Conservation (phyloP, 495 filamentous ascomycete genomes). For the Bathelium albidoporum region DNA sequence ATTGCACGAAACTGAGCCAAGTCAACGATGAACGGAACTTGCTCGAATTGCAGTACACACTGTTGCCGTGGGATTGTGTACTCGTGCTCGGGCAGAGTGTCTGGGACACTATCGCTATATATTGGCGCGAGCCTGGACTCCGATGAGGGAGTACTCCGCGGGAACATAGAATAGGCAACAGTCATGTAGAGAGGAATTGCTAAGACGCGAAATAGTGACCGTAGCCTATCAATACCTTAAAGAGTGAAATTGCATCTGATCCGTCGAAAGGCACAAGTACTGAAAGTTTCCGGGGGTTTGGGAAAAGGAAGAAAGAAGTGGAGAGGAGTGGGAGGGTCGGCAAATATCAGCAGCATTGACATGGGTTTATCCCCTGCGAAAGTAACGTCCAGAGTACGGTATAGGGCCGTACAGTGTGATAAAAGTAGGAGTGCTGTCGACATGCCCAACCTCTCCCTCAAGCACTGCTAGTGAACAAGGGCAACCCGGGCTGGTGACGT, state of each 20-base stretch:
- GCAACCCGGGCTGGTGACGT: constrained; percentile 4
- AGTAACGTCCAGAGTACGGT: background rate
- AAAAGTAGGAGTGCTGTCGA: background rate
- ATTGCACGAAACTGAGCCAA: background rate
- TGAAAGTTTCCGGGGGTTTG: background rate
- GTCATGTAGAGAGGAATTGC: background rate
- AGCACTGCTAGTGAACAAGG: background rate
- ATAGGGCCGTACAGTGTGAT: background rate
- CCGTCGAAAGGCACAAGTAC: background rate
- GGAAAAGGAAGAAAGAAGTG: background rate
- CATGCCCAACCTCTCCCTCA: background rate
- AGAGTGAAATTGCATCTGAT: background rate
- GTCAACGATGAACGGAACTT: background rate
- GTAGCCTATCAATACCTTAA: background rate
- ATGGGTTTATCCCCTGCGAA: background rate
- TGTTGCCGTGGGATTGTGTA: background rate
- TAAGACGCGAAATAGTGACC: background rate
- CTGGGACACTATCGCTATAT: constrained; percentile 1
- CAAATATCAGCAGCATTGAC: background rate
- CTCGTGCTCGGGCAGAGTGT: background rate
- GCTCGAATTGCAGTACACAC: background rate
- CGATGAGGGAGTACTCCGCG: constrained; percentile 1
- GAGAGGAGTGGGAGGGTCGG: background rate
- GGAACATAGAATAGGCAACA: background rate
- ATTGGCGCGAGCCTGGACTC: constrained; percentile 1